A percentile compares a stretch with the other conserved stretches of the same genome.
phyloP scores from a whole-genome alignment of 2,329 filamentous ascomycete species.

The Ophiocordyceps unilateralis region DNA sequence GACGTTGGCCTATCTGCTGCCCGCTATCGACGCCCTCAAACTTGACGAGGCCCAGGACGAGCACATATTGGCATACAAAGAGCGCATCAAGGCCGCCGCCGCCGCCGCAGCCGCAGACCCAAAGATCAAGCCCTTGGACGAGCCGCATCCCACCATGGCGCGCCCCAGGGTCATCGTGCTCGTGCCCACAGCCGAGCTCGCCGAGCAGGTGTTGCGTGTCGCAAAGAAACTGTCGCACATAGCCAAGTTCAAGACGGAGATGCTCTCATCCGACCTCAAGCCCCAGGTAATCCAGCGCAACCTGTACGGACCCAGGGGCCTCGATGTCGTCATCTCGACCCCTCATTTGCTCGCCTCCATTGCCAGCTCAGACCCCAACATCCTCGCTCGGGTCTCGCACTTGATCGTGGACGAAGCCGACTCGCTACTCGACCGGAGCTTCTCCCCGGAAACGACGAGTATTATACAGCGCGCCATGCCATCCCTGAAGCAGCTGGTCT shows the following conservation, averaged over 20 bases:
- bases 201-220: constrained; percentile 67
- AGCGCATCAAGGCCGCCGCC: constrained; percentile 26
- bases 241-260: constrained; percentile 70
- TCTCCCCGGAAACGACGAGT: constrained; percentile 63
- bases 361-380: constrained; percentile 74
- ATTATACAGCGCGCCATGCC: constrained; percentile 71
- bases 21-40: constrained; percentile 74
- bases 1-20: constrained; percentile 81
- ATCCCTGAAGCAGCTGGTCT: constrained; percentile 68
- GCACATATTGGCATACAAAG: constrained; percentile 38
- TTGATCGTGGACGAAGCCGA: constrained; percentile 91
- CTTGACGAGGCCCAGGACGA: constrained; percentile 46
- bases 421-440: constrained; percentile 85
- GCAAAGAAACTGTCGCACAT: constrained; percentile 71
- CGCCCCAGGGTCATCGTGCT: constrained; percentile 73
- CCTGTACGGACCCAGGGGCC: constrained; percentile 62
- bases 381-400: constrained; percentile 80
- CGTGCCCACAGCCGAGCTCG: constrained; percentile 82
- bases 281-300: constrained; percentile 68
- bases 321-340: constrained; percentile 76
- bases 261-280: constrained; percentile 63
- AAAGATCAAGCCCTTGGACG: constrained; percentile 47
- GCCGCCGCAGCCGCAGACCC: constrained; percentile 21
- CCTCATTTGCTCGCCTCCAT: constrained; percentile 82
- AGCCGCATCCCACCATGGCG: constrained; percentile 56